A percentile compares a stretch with the other conserved stretches of the same genome.
Conservation (phyloP, 257 asterid genomes). For the Salvia hispanica region DNA sequence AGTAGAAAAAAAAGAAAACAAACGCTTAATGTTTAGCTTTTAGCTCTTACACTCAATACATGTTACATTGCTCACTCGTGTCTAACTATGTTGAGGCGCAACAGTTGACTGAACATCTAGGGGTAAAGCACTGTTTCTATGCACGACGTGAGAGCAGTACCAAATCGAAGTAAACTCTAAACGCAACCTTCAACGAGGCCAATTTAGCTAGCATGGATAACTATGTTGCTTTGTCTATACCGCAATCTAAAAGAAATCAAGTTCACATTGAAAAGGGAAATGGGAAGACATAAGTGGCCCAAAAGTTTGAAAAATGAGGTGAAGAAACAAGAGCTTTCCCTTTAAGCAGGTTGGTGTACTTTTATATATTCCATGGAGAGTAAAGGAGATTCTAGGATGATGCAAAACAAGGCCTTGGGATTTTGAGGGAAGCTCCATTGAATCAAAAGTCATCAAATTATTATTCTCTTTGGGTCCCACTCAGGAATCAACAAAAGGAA, state of each 20-base stretch:
- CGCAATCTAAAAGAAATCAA: no score
- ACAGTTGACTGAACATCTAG: background rate
- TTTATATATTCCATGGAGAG: conserved; percentile 65
- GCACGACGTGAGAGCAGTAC: background rate
- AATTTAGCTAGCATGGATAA: no score
- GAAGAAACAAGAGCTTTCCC: conserved; percentile 40
- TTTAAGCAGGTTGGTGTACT: conserved; percentile 40
- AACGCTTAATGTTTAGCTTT: background rate
- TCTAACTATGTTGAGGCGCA: background rate
- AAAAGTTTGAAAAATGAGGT: conserved; percentile 50
- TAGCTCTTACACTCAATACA: background rate
- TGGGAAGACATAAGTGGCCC: conserved; percentile 51
- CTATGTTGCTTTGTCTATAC: no score
- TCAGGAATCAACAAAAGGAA: conserved; percentile 68
- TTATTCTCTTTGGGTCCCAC: conserved; percentile 47
- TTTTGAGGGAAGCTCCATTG: conserved; percentile 32
- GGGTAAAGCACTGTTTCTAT: background rate
- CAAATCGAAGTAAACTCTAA: no score
- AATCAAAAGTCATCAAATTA: conserved; percentile 58
- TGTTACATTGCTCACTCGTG: background rate
- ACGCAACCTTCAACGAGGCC: no score
- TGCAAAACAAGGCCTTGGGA: conserved; percentile 51
- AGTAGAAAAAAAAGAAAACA: conserved; percentile 18
- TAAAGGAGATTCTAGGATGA: conserved; percentile 93
- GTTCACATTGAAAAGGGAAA: conserved; percentile 6